These are phyloP conservation scores for Choanephora cucurbitarum DNA, from an alignment of 371 early-diverging fungal species.

Conservation along the genomic window DNA sequence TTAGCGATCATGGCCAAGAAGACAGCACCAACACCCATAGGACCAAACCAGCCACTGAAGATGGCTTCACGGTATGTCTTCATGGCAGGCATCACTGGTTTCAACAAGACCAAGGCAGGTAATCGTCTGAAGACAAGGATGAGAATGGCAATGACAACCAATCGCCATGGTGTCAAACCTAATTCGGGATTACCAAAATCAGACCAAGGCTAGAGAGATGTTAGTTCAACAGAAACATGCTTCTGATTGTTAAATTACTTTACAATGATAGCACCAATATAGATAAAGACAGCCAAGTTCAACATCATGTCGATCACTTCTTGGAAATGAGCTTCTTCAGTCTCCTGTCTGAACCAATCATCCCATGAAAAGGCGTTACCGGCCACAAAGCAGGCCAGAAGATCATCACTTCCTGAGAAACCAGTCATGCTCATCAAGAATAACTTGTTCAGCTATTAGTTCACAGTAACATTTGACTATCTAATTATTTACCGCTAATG, in stretches of 20 bases:
- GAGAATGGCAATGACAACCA: slow-evolving; percentile 66
- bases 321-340: slow-evolving; percentile 84
- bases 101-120: slow-evolving; percentile 72
- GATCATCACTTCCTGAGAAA: slow-evolving; percentile 81
- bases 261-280: slow-evolving; percentile 84
- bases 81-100: slow-evolving; percentile 73
- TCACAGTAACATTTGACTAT: too few species aligned
- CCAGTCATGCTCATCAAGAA: slow-evolving; percentile 80
- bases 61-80: slow-evolving; percentile 78
- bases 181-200: slow-evolving; percentile 59
- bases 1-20: slow-evolving; percentile 72
- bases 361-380: slow-evolving; percentile 92
- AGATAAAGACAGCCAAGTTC: slow-evolving; percentile 90
- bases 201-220: slow-evolving; percentile 65
- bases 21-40: slow-evolving; percentile 84
- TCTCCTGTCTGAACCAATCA: slow-evolving; percentile 88
- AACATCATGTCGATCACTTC: slow-evolving; percentile 91
- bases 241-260: too few species aligned
- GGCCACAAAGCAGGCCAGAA: slow-evolving; percentile 89
- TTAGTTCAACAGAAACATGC: background rate
- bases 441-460: slow-evolving; percentile 50
- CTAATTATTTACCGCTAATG: slow-evolving; percentile 80
- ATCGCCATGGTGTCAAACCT: slow-evolving; percentile 66
- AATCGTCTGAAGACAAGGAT: slow-evolving; percentile 85
- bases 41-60: slow-evolving; percentile 98